These are phyloP conservation scores for Diutina sp. DNA, from an alignment of 1,139 yeast genomes.

Conservation along the genomic window DNA sequence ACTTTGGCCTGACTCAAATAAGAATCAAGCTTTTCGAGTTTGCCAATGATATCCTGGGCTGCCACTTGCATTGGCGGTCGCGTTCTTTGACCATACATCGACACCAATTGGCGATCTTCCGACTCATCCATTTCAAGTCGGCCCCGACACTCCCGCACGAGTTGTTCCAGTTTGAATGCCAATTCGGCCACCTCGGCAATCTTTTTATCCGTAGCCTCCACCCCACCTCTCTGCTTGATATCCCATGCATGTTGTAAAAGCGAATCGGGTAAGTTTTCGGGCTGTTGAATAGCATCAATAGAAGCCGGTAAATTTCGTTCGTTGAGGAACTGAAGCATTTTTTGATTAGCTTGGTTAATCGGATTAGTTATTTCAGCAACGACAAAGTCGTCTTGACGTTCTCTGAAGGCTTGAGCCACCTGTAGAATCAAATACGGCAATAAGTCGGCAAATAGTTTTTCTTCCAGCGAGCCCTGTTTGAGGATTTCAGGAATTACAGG, in stretches of 20 bases:
- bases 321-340: constrained; percentile 30
- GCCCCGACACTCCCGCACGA: constrained; percentile 31
- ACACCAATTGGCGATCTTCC: constrained; percentile 42
- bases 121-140: constrained; percentile 36
- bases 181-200: constrained; percentile 33
- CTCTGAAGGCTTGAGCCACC: constrained; percentile 55
- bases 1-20: not conserved
- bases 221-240: constrained; percentile 44
- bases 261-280: constrained; percentile 49
- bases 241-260: constrained; percentile 43
- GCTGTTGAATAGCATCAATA: constrained; percentile 50
- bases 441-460: constrained; percentile 36
- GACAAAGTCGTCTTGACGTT: constrained; percentile 49
- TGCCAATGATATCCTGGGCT: not conserved
- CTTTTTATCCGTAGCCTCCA: constrained; percentile 24
- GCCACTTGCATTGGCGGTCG: not conserved
- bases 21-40: not conserved
- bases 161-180: constrained; percentile 24
- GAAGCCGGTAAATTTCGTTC: constrained; percentile 46
- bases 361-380: constrained; percentile 38
- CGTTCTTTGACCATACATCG: constrained; percentile 3
- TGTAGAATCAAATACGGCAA: constrained; percentile 59
- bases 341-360: constrained; percentile 33
- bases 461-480: not conserved
- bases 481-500: constrained; percentile 25